These are phyloP conservation scores for Artemisia argyi DNA, from an alignment of 129 eudicot genomes.

Conservation along the genomic window DNA sequence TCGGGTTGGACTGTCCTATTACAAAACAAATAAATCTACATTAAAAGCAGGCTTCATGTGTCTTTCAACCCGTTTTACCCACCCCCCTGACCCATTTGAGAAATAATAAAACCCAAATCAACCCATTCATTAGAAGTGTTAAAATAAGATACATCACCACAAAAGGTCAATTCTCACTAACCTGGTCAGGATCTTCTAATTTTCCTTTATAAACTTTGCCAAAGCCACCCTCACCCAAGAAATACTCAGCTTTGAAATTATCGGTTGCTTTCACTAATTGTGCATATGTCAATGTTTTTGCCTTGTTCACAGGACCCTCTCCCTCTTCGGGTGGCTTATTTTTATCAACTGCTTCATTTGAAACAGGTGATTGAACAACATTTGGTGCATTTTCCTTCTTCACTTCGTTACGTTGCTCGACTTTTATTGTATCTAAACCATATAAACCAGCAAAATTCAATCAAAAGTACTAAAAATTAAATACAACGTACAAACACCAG, in stretches of 20 bases:
- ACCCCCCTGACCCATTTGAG: not conserved
- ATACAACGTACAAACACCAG: not conserved
- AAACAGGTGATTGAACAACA: conserved; percentile 33
- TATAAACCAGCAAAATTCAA: conserved; percentile 9
- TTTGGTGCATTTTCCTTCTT: conserved; percentile 42
- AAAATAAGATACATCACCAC: conserved; percentile 12
- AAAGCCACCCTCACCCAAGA: conserved; percentile 92
- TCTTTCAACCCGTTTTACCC: not conserved
- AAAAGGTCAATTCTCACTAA: conserved; percentile 31
- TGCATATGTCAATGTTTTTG: conserved; percentile 52
- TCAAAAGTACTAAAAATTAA: not conserved
- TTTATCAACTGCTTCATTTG: conserved; percentile 24
- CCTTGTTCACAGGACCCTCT: conserved; percentile 29
- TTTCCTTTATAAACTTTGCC: conserved; percentile 87
- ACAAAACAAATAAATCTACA: no score
- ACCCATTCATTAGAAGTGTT: not conserved
- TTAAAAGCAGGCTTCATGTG: not conserved
- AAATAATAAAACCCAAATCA: conserved; percentile 8
- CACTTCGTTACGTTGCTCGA: conserved; percentile 32
- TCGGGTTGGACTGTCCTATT: no score
- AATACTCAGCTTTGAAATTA: conserved; percentile 53
- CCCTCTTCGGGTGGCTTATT: conserved; percentile 36
- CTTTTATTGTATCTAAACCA: conserved; percentile 39
- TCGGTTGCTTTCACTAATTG: conserved; percentile 68
- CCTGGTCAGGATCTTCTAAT: conserved; percentile 66